These are phyloP conservation scores for Acacia pycnantha DNA, from an alignment of 331 rosid species.

Conservation along the genomic window DNA sequence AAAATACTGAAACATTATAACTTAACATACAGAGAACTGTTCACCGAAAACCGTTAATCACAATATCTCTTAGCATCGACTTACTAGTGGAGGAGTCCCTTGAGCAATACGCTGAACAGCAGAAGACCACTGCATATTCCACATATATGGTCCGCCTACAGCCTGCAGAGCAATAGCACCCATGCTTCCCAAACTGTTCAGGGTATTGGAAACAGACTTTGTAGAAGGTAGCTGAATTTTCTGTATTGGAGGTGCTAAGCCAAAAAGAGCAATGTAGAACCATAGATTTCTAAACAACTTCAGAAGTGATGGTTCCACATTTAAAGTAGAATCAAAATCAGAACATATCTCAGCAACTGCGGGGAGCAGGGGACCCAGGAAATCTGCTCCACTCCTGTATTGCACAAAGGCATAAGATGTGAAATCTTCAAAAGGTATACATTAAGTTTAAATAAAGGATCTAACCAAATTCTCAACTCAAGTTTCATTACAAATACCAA, in stretches of 20 bases:
- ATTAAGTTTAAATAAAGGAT: constrained; percentile 15
- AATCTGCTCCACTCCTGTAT: constrained; percentile 97
- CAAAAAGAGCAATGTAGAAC: constrained; percentile 97
- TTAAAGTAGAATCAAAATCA: constrained; percentile 83
- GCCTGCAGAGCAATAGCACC: constrained; percentile 89
- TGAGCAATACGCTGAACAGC: constrained; percentile 88
- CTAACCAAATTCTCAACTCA: constrained; percentile 21
- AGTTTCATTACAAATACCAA: constrained; percentile 6
- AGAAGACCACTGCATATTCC: constrained; percentile 85
- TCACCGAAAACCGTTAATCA: not conserved
- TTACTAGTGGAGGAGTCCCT: constrained; percentile 99
- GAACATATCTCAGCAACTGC: constrained; percentile 97
- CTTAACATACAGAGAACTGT: constrained; percentile 14
- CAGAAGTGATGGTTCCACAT: constrained; percentile 92
- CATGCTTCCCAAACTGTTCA: constrained; percentile 82
- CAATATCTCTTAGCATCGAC: constrained; percentile 38
- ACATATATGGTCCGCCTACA: constrained; percentile 95
- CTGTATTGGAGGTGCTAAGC: constrained; percentile 93
- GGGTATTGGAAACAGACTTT: constrained; percentile 71
- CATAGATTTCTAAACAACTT: constrained; percentile 95
- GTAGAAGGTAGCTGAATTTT: constrained; percentile 52
- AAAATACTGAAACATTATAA: constrained; percentile 18
- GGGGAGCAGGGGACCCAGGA: constrained; percentile 93
- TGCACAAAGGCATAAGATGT: constrained; percentile 39
- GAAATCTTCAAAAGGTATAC: constrained; percentile 32